phyloP scores from a whole-genome alignment of 2,329 filamentous ascomycete genomes.

The Alternaria conjuncta region DNA sequence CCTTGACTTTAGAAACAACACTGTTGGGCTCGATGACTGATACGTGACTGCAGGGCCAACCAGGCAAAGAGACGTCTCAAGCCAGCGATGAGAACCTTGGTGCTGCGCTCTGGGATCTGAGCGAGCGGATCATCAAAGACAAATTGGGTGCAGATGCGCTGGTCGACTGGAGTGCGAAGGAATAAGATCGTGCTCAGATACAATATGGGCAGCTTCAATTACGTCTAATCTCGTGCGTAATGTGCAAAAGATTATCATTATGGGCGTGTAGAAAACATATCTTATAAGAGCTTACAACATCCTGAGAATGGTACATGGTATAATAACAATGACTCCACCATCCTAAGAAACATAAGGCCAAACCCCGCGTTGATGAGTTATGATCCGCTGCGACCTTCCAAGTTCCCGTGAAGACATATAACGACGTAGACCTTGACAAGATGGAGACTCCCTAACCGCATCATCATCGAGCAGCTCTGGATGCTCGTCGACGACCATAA shows the following conservation, averaged over 20 bases:
- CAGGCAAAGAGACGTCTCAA: slow-evolving; percentile 50
- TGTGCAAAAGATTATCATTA: background rate
- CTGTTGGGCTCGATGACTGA: background rate
- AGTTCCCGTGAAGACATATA: background rate
- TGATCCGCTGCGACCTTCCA: background rate
- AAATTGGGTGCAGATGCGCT: slow-evolving; percentile 52
- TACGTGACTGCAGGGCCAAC: slow-evolving; percentile 19
- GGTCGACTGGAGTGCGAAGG: slow-evolving; percentile 37
- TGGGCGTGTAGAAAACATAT: background rate
- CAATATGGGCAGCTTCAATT: background rate
- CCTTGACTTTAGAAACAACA: background rate
- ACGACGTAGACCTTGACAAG: background rate
- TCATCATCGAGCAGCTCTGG: background rate
- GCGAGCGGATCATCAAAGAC: slow-evolving; percentile 49
- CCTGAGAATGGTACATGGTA: background rate
- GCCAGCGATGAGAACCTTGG: slow-evolving; percentile 51
- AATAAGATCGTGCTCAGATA: background rate
- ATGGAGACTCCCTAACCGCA: background rate
- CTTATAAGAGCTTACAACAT: background rate
- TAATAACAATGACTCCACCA: background rate
- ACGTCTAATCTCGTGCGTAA: background rate
- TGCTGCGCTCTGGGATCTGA: slow-evolving; percentile 50
- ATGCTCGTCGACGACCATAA: background rate
- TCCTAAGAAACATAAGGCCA: background rate
- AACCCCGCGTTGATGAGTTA: background rate